phyloP scores from a whole-genome alignment of 108 stramenopile genomes.

The Nitzschia sp. region DNA sequence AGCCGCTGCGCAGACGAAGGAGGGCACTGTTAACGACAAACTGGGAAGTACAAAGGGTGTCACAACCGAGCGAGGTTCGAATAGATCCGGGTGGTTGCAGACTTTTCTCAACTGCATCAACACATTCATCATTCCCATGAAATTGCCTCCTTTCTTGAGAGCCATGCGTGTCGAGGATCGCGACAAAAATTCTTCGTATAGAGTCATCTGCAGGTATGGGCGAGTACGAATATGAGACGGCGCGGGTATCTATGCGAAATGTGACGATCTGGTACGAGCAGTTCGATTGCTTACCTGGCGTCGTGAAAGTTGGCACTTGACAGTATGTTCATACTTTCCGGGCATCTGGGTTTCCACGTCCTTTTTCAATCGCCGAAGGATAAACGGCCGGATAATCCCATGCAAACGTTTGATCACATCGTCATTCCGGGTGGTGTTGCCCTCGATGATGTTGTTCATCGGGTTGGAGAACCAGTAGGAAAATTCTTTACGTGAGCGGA shows the following conservation, averaged over 20 bases:
- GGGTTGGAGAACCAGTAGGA: constrained; percentile 99
- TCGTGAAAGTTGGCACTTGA: constrained; percentile 91
- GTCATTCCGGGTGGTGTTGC: constrained; percentile 68
- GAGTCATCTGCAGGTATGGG: constrained; percentile 54
- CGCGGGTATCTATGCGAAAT: background rate
- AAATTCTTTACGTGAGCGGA: constrained; percentile 93
- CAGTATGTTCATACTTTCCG: constrained; percentile 94
- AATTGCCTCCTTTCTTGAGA: constrained; percentile 84
- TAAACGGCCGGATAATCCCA: constrained; percentile 96
- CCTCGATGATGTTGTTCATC: constrained; percentile 93
- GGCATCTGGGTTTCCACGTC: constrained; percentile 98
- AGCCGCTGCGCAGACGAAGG: background rate
- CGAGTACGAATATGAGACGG: background rate
- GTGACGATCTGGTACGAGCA: too few relatives aligned
- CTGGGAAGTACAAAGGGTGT: constrained; percentile 88
- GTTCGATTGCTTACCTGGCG: constrained; percentile 70
- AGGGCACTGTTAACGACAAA: constrained; percentile 38
- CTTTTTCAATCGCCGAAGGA: constrained; percentile 94
- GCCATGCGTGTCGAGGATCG: constrained; percentile 91
- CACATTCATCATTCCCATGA: constrained; percentile 99
- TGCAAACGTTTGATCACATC: constrained; percentile 91
- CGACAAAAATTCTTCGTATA: constrained; percentile 99
- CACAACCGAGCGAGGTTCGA: constrained; percentile 92
- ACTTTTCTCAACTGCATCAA: constrained; percentile 99
- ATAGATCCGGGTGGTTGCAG: constrained; percentile 99